A percentile compares a stretch with the other conserved stretches of the same genome.
Evolutionary conservation across 176 grass and related monocot species (phyloP).

Genomic region (Paspalum vaginatum): DNA sequence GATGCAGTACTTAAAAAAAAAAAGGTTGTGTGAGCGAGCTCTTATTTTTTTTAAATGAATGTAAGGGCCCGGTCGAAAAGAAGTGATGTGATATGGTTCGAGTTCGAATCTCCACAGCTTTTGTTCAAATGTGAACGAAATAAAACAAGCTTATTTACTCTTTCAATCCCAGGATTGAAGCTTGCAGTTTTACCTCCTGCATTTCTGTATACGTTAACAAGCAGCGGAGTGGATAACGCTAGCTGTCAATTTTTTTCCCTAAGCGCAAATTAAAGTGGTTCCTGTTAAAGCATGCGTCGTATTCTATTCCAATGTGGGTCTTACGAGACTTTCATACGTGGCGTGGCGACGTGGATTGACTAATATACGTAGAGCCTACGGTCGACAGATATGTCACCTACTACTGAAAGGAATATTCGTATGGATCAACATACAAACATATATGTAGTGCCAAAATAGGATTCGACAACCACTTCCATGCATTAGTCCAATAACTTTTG

Average conservation of each 20-base stretch:
- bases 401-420: neutral
- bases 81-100: neutral
- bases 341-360: neutral
- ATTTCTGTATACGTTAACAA: neutral
- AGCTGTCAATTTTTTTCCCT: neutral
- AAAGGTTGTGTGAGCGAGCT: conserved; percentile 16
- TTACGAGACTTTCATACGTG: neutral
- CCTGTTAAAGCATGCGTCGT: neutral
- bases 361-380: neutral
- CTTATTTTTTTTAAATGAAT: neutral
- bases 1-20: neutral
- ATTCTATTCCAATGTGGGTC: neutral
- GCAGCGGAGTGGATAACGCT: conserved; percentile 23
- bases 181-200: neutral
- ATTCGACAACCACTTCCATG: no score
- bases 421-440: no score
- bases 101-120: neutral
- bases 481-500: no score
- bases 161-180: neutral
- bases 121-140: neutral
- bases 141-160: neutral
- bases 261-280: conserved; percentile 3
- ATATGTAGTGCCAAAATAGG: no score
- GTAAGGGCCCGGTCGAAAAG: conserved; percentile 14
- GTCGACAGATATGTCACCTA: neutral